These are phyloP conservation scores for Mollisiaceae sp. DNA, from an alignment of 2,329 filamentous ascomycete genomes.

Conservation along the genomic window DNA sequence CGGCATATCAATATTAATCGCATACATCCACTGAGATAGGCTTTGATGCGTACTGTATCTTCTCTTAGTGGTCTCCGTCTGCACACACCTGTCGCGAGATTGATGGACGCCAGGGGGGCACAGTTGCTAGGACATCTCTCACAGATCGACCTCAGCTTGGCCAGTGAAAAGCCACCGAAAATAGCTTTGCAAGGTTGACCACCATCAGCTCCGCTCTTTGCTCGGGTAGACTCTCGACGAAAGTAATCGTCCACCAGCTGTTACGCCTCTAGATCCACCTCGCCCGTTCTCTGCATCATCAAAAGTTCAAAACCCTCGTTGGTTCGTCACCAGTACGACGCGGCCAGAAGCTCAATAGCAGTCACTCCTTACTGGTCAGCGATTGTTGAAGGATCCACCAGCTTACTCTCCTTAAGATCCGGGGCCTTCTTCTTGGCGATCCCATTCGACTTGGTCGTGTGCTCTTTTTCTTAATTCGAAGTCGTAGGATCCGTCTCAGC, in stretches of 20 bases:
- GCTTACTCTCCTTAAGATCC: neutral
- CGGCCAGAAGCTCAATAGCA: neutral
- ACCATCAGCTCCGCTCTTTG: neutral
- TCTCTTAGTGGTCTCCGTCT: neutral
- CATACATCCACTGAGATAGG: neutral
- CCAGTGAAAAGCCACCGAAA: neutral
- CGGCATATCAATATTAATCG: neutral
- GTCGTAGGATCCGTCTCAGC: neutral
- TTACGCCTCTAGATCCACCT: neutral
- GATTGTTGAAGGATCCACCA: neutral
- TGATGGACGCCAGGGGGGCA: neutral
- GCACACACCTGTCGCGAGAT: neutral
- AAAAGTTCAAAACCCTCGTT: neutral
- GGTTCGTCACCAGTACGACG: neutral
- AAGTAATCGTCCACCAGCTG: neutral
- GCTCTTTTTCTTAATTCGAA: neutral
- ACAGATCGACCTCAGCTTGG: neutral
- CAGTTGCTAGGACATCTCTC: neutral
- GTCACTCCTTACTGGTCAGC: neutral
- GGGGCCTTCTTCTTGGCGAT: neutral
- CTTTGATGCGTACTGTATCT: neutral
- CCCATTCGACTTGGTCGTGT: constrained; percentile 2
- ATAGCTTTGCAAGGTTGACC: neutral
- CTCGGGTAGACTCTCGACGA: neutral
- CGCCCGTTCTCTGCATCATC: neutral